Evolutionary conservation across 176 grass and related monocot species (phyloP).

Genomic region (Chrysopogon serrulatus): DNA sequence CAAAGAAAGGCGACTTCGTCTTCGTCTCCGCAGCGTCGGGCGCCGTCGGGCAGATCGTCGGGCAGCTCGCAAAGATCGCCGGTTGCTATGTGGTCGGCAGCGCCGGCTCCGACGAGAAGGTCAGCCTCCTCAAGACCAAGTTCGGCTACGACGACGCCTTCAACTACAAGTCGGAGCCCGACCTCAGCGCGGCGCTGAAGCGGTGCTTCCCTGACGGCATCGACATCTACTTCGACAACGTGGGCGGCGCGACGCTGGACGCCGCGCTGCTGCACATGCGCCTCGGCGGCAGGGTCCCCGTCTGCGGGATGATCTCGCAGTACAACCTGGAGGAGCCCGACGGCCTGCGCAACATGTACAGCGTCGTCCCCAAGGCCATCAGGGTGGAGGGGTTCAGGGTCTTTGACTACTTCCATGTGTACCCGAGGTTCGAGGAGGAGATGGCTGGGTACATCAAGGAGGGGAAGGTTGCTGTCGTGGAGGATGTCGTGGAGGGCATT

Average conservation of each 20-base stretch:
- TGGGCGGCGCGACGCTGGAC: conserved; percentile 40
- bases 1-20: conserved; percentile 43
- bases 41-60: conserved; percentile 62
- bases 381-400: conserved; percentile 38
- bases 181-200: conserved; percentile 32
- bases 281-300: conserved; percentile 18
- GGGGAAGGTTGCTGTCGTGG: conserved; percentile 35
- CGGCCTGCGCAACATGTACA: conserved; percentile 32
- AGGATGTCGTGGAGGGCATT: conserved; percentile 48
- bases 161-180: conserved; percentile 51
- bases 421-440: conserved; percentile 35
- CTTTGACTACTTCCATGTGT: neutral
- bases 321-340: conserved; percentile 39
- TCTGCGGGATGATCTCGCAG: conserved; percentile 58
- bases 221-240: conserved; percentile 65
- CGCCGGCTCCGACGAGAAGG: conserved; percentile 56
- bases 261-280: conserved; percentile 48
- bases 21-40: conserved; percentile 47
- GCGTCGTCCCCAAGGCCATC: conserved; percentile 20
- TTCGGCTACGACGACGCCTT: conserved; percentile 62
- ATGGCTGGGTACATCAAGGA: conserved; percentile 28
- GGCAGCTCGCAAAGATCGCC: conserved; percentile 57
- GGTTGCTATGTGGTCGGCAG: conserved; percentile 64
- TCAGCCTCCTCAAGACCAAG: conserved; percentile 38
- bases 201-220: conserved; percentile 50